Base-by-base conservation (phyloP, 179 eudicot genomes). In the Beta corolliflora region DNA sequence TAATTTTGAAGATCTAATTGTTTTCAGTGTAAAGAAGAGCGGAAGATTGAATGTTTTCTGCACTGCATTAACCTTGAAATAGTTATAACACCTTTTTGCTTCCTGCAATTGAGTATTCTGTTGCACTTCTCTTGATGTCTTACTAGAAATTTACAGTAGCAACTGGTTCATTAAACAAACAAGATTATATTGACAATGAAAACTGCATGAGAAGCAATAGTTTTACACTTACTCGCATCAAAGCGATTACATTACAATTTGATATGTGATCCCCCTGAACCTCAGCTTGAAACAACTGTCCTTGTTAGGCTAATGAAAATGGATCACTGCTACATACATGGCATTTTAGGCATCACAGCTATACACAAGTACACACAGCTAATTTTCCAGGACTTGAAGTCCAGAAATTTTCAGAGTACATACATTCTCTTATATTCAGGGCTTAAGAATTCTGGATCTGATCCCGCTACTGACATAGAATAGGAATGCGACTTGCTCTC, bases 361-460 rank as follows among this genome's bases (percentile, higher is more conserved):
- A 69, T 79, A 85, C 83, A 69, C 71, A 67, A 74, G 41, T 70
- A 64, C 13, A 66, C 45, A 65, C 7, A 78, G 73, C 82, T 58
- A 9, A 41, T 66, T 55, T 18, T 0, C 48, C 9, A 53, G 14
- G 55, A 36, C 48, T 50, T 14, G 46, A 23, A 10, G 25, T 71
- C 44, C 53, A n/a, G 76, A 48, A 53, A n/a, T 59, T 58, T 79
- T 86, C 88, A 94, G 53, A 94, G 89, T 14, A 93, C 97, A 89
- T 93, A 93, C 92, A 94, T 89, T 83, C 90, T 92, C 86, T 89
- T 93, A 56, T 88, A 91, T 29, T 88, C 92, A 52, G 82, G 86
- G 56, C 81, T 87, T 84, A 91, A 83, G 46, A 87, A 80, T 82
- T 92, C 97, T 5, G 89, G 78, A 76, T 94, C 98, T 4, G 97